Conservation (phyloP, 495 filamentous ascomycete species). For the Aspergillus egyptiacus region DNA sequence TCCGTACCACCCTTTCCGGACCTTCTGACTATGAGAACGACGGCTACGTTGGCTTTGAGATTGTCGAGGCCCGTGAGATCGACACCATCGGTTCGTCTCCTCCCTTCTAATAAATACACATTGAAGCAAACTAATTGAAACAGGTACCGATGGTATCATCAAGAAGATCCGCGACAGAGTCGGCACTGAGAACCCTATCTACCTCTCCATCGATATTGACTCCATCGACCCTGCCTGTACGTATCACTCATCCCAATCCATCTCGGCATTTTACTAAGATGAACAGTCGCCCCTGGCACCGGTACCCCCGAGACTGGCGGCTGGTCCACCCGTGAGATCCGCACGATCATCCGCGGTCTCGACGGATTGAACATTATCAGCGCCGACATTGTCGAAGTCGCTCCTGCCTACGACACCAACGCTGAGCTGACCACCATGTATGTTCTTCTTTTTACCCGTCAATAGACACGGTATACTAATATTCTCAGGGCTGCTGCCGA, state of each 20-base stretch:
- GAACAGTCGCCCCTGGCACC: constrained; percentile 66
- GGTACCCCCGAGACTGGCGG: constrained; percentile 85
- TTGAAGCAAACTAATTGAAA: neutral
- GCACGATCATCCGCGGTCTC: constrained; percentile 66
- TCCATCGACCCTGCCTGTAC: constrained; percentile 77
- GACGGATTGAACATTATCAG: constrained; percentile 72
- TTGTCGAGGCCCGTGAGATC: constrained; percentile 75
- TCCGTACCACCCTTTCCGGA: constrained; percentile 69
- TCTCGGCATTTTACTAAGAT: neutral
- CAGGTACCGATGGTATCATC: constrained; percentile 58
- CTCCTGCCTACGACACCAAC: constrained; percentile 63
- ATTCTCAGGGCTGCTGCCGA: constrained; percentile 53
- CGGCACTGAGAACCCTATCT: constrained; percentile 65
- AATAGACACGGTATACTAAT: neutral
- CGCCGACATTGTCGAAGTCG: constrained; percentile 73
- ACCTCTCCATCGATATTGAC: constrained; percentile 85
- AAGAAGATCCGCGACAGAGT: constrained; percentile 68
- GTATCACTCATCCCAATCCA: constrained; percentile 15
- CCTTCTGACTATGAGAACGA: constrained; percentile 76
- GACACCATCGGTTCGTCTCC: constrained; percentile 58
- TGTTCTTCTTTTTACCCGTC: too few relatives aligned
- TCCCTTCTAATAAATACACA: too few relatives aligned
- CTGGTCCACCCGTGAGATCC: constrained; percentile 75
- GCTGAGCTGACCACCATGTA: constrained; percentile 61
- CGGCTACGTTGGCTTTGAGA: constrained; percentile 73